These are phyloP conservation scores for Jackrogersella minutella DNA, from an alignment of 495 filamentous ascomycete genomes.

Conservation along the genomic window DNA sequence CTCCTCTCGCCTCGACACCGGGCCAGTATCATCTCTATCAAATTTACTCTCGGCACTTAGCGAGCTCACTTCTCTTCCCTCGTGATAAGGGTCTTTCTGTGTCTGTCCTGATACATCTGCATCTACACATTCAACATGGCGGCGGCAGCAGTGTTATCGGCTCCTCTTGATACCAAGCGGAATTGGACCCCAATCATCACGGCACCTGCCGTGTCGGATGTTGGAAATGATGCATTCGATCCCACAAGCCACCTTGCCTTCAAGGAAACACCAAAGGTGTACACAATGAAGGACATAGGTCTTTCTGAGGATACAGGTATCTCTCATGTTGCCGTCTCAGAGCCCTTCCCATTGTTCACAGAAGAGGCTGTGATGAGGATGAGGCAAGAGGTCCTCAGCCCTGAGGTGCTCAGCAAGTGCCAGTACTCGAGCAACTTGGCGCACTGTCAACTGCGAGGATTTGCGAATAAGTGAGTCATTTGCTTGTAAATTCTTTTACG, in stretches of 20 bases:
- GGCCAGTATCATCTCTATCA: not conserved
- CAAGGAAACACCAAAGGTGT: conserved; percentile 57
- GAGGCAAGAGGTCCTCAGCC: conserved; percentile 69
- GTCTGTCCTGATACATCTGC: conserved; percentile 1
- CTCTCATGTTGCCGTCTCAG: conserved; percentile 72
- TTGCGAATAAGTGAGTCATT: conserved; percentile 66
- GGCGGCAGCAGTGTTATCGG: conserved; percentile 29
- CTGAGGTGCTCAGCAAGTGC: conserved; percentile 71
- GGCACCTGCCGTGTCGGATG: conserved; percentile 4
- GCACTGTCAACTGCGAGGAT: conserved; percentile 72
- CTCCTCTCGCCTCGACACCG: not conserved
- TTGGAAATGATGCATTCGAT: conserved; percentile 36
- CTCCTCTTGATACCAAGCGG: conserved; percentile 11
- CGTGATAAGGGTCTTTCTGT: not conserved
- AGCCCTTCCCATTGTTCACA: conserved; percentile 78
- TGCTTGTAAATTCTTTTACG: not conserved
- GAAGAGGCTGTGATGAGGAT: conserved; percentile 70
- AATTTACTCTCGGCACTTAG: not conserved
- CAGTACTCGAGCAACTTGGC: conserved; percentile 70
- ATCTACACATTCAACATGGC: conserved; percentile 30
- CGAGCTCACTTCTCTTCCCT: not conserved
- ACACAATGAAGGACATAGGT: conserved; percentile 69
- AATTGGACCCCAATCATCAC: conserved; percentile 40
- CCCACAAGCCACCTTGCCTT: conserved; percentile 65
- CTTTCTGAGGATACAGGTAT: conserved; percentile 64